These are phyloP conservation scores for Russula earlei DNA, from an alignment of 768 basidiomycete genomes.

Conservation along the genomic window DNA sequence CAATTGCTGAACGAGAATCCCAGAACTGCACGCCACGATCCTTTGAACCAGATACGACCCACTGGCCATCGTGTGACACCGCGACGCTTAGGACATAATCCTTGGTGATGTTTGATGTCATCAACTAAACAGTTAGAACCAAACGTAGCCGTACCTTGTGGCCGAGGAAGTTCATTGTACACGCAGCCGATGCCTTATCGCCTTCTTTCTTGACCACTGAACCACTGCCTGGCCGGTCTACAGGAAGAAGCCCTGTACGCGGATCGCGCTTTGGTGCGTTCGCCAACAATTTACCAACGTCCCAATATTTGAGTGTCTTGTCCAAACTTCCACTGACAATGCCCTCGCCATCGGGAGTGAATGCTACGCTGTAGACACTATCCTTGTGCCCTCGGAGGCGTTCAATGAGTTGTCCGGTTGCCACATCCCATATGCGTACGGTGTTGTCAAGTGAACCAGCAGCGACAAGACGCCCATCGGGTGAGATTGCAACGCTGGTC, in stretches of 20 bases:
- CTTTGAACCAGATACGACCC: constrained; percentile 94
- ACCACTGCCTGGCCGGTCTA: constrained; percentile 15
- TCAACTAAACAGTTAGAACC: neutral
- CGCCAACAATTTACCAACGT: constrained; percentile 33
- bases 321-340: constrained; percentile 82
- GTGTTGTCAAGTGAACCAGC: constrained; percentile 52
- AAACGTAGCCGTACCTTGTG: constrained; percentile 52
- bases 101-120: constrained; percentile 25
- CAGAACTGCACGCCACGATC: constrained; percentile 95
- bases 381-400: constrained; percentile 52
- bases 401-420: constrained; percentile 46
- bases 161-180: constrained; percentile 79
- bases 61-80: constrained; percentile 85
- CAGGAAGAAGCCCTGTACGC: constrained; percentile 15
- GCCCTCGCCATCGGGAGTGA: constrained; percentile 83
- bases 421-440: constrained; percentile 66
- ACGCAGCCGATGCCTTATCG: constrained; percentile 39
- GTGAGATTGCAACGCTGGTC: constrained; percentile 49
- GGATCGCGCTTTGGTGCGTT: constrained; percentile 27
- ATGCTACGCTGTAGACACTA: constrained; percentile 64
- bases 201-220: constrained; percentile 36
- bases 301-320: constrained; percentile 58
- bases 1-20: constrained; percentile 67
- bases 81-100: constrained; percentile 68
- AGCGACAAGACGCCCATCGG: constrained; percentile 49